A percentile compares a stretch with the other conserved stretches of the same genome.
These are phyloP conservation scores for Miscanthus lutarioriparius DNA, from an alignment of 176 grass and related monocot species.

Conservation along the genomic window DNA sequence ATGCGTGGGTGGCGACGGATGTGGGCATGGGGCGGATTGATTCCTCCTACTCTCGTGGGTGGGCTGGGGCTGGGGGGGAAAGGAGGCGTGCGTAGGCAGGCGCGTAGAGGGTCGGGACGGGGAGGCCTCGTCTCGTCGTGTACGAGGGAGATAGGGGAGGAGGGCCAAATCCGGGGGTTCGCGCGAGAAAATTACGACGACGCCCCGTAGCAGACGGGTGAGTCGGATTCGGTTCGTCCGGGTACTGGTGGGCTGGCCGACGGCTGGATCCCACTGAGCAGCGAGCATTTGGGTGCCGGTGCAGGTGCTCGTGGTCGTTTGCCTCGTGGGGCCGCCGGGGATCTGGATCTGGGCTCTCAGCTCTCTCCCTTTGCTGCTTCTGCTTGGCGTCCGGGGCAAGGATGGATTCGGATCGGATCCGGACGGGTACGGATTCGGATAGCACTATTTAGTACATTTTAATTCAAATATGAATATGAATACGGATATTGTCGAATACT, in stretches of 20 bases:
- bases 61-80: not conserved
- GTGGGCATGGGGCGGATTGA: constrained; percentile 52
- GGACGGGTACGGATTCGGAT: too few relatives aligned
- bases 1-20: constrained; percentile 45
- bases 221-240: not conserved
- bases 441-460: too few relatives aligned
- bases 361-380: too few relatives aligned
- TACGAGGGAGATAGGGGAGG: not conserved
- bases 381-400: not conserved
- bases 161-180: not conserved
- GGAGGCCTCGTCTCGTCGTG: not conserved
- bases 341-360: constrained; percentile 40
- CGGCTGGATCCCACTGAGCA: constrained; percentile 17
- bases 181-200: not conserved
- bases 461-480: too few relatives aligned
- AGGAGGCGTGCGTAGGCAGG: not conserved
- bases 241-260: not conserved
- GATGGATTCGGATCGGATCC: too few relatives aligned
- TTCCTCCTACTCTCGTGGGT: not conserved
- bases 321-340: constrained; percentile 14
- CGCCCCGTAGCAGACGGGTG: not conserved
- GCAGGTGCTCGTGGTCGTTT: not conserved
- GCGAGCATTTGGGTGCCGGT: not conserved
- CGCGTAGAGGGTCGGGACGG: not conserved
- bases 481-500: too few relatives aligned